phyloP scores from a whole-genome alignment of 2,329 filamentous ascomycete genomes.

The Colletotrichum phormii region DNA sequence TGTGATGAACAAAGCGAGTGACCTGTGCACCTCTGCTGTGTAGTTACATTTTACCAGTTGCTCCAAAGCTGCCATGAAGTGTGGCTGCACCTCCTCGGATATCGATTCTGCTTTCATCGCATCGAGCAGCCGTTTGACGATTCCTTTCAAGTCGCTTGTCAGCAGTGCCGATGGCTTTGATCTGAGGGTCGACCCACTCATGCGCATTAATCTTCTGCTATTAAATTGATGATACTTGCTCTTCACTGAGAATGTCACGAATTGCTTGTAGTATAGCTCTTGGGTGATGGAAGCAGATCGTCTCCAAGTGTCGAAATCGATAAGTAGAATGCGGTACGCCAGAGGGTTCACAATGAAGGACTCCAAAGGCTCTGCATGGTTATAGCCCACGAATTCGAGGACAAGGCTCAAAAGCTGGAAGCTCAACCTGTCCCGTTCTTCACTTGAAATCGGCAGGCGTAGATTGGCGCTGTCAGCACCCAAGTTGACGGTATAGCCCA shows the following conservation, averaged over 20 bases:
- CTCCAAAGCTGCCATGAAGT: slow-evolving; percentile 84
- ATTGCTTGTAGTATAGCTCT: slow-evolving; percentile 92
- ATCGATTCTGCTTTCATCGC: slow-evolving; percentile 89
- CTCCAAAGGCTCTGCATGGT: slow-evolving; percentile 80
- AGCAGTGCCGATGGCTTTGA: slow-evolving; percentile 17
- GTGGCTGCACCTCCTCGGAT: slow-evolving; percentile 75
- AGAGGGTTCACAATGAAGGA: slow-evolving; percentile 97
- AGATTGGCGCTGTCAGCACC: slow-evolving; percentile 42
- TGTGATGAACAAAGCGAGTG: slow-evolving; percentile 90
- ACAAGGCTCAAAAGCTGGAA: slow-evolving; percentile 80
- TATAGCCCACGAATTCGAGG: slow-evolving; percentile 89
- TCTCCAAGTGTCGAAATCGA: slow-evolving; percentile 95
- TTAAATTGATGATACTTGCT: slow-evolving; percentile 97
- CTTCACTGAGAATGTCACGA: slow-evolving; percentile 85
- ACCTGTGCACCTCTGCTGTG: slow-evolving; percentile 86
- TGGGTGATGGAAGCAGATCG: slow-evolving; percentile 81
- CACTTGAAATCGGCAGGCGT: slow-evolving; percentile 59
- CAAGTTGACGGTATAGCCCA: slow-evolving; percentile 64
- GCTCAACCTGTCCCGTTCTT: slow-evolving; percentile 66
- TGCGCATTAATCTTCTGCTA: slow-evolving; percentile 83
- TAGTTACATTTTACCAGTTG: slow-evolving; percentile 83
- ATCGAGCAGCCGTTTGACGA: slow-evolving; percentile 90
- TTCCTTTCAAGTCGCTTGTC: slow-evolving; percentile 64
- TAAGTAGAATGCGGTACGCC: slow-evolving; percentile 90
- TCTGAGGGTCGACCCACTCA: slow-evolving; percentile 72